Base-by-base conservation (phyloP, 2,329 filamentous ascomycete species). In the Fusarium sp. region DNA sequence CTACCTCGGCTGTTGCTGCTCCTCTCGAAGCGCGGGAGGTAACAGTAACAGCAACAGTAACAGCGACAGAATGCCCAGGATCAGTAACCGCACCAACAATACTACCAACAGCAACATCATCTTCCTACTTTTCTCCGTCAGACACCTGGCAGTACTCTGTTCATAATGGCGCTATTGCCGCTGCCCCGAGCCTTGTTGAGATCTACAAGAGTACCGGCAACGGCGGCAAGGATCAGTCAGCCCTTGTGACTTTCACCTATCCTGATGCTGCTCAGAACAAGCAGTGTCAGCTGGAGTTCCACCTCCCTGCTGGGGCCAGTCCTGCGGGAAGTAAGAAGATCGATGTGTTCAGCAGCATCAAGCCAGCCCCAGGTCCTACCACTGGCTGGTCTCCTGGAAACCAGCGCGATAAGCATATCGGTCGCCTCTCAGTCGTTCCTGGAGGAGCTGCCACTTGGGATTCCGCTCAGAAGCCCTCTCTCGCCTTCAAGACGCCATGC, bases 201-300 rank as follows among this genome's bases (percentile, higher is more conserved):
- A 29, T 46, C 10, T 46, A 46, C 11, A 46, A 46, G 18, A 46
- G 44, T 11, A n/a, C 24, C 6, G 25, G 44, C 14, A 57, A 59
- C 3, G 40, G 57, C 16, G 51, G 57, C 4, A 59, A 57, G 16
- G 57, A 59, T 16, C n/a, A 45, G n/a, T 45, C 29, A 14, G n/a
- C 57, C 24, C 51, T 59, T 13, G n/a, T 59, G 3, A 57, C 57
- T 3, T 59, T 59, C 16, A 57, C 53, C 20, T 59, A 57, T 9
- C 51, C 40, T 10, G 12, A 18, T 20, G 24, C 51, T 2, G 12
- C 57, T 1, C 24, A 22, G 27, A 24, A 24, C 2, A 46, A 22
- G 18, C 14, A 59, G 25, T 59, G 51, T 6, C 41, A 59, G 20
- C 25, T 59, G 6, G 51, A 53, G 25, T 59, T 59, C 29, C 22